phyloP scores from a whole-genome alignment of 2,329 filamentous ascomycete species.

The Fusarium oligoseptatum region DNA sequence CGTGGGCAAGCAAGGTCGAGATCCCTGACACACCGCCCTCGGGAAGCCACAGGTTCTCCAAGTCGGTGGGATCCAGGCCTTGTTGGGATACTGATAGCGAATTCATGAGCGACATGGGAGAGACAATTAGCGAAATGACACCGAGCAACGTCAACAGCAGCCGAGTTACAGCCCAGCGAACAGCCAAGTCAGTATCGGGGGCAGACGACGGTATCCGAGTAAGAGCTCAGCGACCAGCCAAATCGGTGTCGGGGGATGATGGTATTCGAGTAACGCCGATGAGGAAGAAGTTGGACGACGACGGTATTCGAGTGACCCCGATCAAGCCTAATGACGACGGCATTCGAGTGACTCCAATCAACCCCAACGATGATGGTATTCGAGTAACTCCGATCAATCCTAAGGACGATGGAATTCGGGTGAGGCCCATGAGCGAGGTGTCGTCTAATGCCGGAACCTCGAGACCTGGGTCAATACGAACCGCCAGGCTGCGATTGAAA shows the following conservation, averaged over 20 bases:
- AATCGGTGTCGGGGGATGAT: conserved; percentile 51
- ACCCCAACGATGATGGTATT: conserved; percentile 51
- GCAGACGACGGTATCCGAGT: conserved; percentile 59
- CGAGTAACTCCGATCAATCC: conserved; percentile 47
- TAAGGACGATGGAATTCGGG: conserved; percentile 51
- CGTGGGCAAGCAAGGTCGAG: conserved; percentile 71
- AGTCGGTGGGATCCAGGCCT: conserved; percentile 49
- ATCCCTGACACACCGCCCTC: conserved; percentile 57
- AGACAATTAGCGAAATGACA: conserved; percentile 48
- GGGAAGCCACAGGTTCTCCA: conserved; percentile 54
- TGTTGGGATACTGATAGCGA: conserved; percentile 46
- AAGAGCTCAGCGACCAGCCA: conserved; percentile 34
- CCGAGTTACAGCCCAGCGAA: conserved; percentile 35
- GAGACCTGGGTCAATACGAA: conserved; percentile 35
- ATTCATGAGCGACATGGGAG: conserved; percentile 44
- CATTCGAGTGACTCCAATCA: conserved; percentile 48
- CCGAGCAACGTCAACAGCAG: conserved; percentile 43
- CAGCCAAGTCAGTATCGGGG: conserved; percentile 44
- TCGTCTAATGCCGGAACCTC: conserved; percentile 44
- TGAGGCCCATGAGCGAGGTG: conserved; percentile 48
- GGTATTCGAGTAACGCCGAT: conserved; percentile 61
- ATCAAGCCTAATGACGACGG: conserved; percentile 48
- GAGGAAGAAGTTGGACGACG: conserved; percentile 48
- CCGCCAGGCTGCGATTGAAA: conserved; percentile 46
- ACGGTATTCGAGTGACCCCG: conserved; percentile 52